These are phyloP conservation scores for Dendrostoma leiphaemia DNA, from an alignment of 2,329 filamentous ascomycete species.

Conservation along the genomic window DNA sequence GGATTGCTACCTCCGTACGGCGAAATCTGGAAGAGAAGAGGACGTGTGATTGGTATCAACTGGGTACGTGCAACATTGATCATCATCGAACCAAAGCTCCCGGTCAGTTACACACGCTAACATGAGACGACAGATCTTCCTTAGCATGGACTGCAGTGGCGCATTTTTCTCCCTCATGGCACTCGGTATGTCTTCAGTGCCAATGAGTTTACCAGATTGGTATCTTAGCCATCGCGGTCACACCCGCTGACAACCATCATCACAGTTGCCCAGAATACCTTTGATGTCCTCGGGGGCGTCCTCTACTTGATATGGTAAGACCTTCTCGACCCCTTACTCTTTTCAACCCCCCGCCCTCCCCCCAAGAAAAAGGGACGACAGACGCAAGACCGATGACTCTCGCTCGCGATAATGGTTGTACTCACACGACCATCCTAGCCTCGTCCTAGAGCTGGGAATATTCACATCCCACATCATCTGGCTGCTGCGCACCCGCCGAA, in stretches of 20 bases:
- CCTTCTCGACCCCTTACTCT: no score
- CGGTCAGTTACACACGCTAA: no score
- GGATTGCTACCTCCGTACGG: constrained; percentile 61
- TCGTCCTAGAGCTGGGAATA: constrained; percentile 58
- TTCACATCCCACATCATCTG: constrained; percentile 59
- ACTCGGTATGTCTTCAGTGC: constrained; percentile 40
- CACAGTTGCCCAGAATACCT: constrained; percentile 56
- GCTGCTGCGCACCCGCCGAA: constrained; percentile 51
- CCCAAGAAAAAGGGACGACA: neutral
- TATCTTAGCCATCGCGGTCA: neutral
- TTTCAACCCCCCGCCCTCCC: neutral
- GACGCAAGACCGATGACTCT: neutral
- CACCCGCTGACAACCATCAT: constrained; percentile 19
- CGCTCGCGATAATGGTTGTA: no score
- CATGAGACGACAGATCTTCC: constrained; percentile 39
- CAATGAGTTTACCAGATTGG: neutral
- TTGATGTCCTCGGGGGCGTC: constrained; percentile 59
- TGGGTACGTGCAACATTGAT: constrained; percentile 26
- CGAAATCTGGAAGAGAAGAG: constrained; percentile 60
- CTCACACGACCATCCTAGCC: constrained; percentile 39
- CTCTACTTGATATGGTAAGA: constrained; percentile 60
- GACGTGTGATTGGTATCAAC: constrained; percentile 62
- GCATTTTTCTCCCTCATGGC: constrained; percentile 65
- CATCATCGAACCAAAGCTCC: neutral
- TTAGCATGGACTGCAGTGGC: constrained; percentile 58